A percentile compares a stretch with the other conserved stretches of the same genome.
These are phyloP conservation scores for Podospora sp. DNA, from an alignment of 495 filamentous ascomycete species.

Conservation along the genomic window DNA sequence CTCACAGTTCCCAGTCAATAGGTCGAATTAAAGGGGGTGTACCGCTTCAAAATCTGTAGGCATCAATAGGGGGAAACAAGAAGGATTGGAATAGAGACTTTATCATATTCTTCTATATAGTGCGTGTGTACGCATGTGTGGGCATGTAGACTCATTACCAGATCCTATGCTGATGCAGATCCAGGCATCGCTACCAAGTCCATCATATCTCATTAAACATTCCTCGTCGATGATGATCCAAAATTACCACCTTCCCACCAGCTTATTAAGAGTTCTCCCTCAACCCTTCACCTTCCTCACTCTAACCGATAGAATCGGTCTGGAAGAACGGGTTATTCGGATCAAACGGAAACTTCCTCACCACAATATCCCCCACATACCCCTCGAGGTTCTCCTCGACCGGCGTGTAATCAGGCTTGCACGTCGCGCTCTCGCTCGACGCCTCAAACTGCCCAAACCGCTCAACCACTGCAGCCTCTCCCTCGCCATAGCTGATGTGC, in stretches of 20 bases:
- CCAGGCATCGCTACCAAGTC: neutral
- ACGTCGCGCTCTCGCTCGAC: constrained; percentile 19
- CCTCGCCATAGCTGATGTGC: constrained; percentile 45
- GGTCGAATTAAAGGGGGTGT: too few relatives aligned
- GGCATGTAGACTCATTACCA: neutral
- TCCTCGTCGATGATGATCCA: neutral
- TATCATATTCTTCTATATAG: neutral
- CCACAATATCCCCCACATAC: constrained; percentile 49
- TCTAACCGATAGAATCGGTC: constrained; percentile 27
- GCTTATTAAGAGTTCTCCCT: neutral
- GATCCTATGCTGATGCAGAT: neutral
- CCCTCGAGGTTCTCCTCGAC: constrained; percentile 34
- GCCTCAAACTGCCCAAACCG: constrained; percentile 41
- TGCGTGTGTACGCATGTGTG: neutral
- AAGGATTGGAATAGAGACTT: neutral
- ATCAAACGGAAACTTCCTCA: constrained; percentile 51
- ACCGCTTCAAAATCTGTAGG: too few relatives aligned
- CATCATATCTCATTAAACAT: neutral
- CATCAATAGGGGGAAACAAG: neutral
- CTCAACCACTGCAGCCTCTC: constrained; percentile 35
- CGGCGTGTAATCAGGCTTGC: constrained; percentile 30
- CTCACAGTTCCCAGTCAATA: too few relatives aligned
- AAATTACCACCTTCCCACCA: neutral
- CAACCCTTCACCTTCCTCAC: neutral
- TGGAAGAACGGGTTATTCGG: constrained; percentile 40